These are phyloP conservation scores for Anthostomella pinea DNA, from an alignment of 2,329 filamentous ascomycete genomes.

Conservation along the genomic window DNA sequence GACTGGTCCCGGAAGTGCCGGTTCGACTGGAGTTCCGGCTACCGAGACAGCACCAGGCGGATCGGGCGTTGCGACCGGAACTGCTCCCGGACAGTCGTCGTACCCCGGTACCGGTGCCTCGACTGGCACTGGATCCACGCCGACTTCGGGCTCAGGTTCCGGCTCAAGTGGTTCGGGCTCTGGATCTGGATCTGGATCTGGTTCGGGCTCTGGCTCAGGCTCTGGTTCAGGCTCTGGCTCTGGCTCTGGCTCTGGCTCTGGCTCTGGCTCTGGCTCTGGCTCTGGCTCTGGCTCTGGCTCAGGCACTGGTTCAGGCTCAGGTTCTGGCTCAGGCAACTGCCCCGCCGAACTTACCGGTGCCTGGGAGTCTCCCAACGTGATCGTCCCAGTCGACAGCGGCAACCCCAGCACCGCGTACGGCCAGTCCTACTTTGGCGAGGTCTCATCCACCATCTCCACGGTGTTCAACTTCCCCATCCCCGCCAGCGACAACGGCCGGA, in stretches of 20 bases:
- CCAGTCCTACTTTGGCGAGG: conserved; percentile 52
- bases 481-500: conserved; percentile 48
- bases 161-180: too few relatives aligned
- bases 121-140: too few relatives aligned
- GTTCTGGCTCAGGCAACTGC: conserved; percentile 29
- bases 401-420: conserved; percentile 49
- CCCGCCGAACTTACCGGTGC: conserved; percentile 42
- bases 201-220: too few relatives aligned
- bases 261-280: neutral
- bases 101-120: too few relatives aligned
- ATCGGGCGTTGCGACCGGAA: too few relatives aligned
- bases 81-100: too few relatives aligned
- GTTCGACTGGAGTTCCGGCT: too few relatives aligned
- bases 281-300: conserved; percentile 3
- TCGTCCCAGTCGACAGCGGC: conserved; percentile 55
- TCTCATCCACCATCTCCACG: conserved; percentile 49
- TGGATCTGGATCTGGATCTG: too few relatives aligned
- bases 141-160: too few relatives aligned
- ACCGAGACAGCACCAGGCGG: too few relatives aligned
- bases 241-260: neutral
- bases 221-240: too few relatives aligned
- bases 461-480: conserved; percentile 70
- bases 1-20: too few relatives aligned
- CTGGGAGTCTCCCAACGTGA: conserved; percentile 60
- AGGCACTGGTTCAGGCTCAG: neutral